A percentile compares a stretch with the other conserved stretches of the same genome.
phyloP scores from a whole-genome alignment of 345 rosid species.

The Microcos paniculata region DNA sequence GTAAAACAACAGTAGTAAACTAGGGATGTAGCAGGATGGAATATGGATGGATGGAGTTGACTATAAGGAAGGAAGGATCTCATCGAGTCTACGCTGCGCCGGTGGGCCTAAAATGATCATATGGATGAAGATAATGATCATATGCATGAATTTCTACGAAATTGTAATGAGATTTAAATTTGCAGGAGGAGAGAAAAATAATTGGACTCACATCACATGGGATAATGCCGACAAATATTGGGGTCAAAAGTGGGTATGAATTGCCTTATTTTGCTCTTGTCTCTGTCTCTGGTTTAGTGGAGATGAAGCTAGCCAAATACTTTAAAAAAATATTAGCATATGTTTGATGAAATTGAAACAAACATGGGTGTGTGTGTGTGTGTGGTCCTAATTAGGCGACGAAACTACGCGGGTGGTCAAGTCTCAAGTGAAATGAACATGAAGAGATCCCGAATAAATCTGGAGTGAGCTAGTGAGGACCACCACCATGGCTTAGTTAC shows the following conservation, averaged over 20 bases:
- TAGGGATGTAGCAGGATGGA: no score
- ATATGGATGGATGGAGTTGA: no score
- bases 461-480: background rate
- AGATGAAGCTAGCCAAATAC: no score
- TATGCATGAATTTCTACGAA: no score
- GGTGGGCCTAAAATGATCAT: no score
- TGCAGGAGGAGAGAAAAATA: background rate
- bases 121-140: no score
- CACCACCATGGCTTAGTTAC: background rate
- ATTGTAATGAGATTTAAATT: background rate
- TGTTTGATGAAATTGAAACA: background rate
- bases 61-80: no score
- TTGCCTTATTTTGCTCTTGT: background rate
- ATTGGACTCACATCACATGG: background rate
- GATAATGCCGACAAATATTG: background rate
- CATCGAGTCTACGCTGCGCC: no score
- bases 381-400: constrained; percentile 1
- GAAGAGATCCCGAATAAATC: background rate
- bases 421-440: no score
- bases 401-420: background rate
- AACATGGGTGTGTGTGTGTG: background rate
- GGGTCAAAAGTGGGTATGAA: background rate
- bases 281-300: background rate
- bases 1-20: no score
- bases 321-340: no score